A percentile compares a stretch with the other conserved stretches of the same genome.
Evolutionary conservation across 345 rosid species (phyloP).

Genomic region (Raphanus sativus): DNA sequence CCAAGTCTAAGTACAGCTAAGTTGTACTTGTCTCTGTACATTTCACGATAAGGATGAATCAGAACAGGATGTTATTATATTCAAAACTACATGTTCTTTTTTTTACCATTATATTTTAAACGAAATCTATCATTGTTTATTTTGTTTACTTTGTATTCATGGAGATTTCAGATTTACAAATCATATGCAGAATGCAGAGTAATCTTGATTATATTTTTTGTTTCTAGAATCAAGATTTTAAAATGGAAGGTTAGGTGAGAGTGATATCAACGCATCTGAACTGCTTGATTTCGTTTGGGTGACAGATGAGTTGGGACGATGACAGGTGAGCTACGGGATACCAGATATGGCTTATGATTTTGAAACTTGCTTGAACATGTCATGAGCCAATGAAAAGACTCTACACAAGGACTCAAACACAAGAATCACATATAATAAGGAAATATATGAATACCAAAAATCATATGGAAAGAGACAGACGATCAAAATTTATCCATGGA

Average conservation of each 20-base stretch:
- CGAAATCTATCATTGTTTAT: neutral
- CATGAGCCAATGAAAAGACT: conserved; percentile 30
- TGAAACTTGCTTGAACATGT: conserved; percentile 32
- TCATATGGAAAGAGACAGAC: conserved; percentile 31
- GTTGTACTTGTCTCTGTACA: conserved; percentile 36
- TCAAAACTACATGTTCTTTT: neutral
- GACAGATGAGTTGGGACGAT: conserved; percentile 27
- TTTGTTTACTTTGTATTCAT: neutral
- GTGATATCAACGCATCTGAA: conserved; percentile 27
- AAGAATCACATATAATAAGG: conserved; percentile 25
- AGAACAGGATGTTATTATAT: conserved; percentile 1
- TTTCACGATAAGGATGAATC: conserved; percentile 27
- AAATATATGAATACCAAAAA: conserved; percentile 13
- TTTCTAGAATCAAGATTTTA: conserved; percentile 22
- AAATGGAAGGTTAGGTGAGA: conserved; percentile 22
- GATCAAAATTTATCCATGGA: conserved; percentile 25
- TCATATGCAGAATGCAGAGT: neutral
- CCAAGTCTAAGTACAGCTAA: conserved; percentile 35
- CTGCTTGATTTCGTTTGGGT: conserved; percentile 23
- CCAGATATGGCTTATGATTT: conserved; percentile 28
- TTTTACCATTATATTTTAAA: neutral
- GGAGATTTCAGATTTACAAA: neutral
- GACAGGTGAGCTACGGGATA: conserved; percentile 34
- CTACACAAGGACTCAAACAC: conserved; percentile 14
- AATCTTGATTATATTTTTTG: conserved; percentile 5